Percentiles rank a stretch among this genome's conserved stretches.
Conservation (phyloP, 179 eudicot species). For the Kewa caespitosa region DNA sequence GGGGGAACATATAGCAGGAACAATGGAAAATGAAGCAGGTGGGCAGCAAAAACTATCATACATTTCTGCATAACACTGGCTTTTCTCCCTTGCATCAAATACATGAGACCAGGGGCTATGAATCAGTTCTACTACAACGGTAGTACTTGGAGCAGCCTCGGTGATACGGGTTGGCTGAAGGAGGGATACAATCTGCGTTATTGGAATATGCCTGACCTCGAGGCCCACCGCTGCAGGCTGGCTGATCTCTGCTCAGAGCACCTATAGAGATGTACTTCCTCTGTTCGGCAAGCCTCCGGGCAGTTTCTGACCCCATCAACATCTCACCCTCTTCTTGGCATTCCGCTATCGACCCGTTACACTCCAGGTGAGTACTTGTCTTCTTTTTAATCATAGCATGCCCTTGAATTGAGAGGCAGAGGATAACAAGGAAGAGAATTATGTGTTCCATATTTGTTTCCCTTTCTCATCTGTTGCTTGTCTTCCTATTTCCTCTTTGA, state of each 20-base stretch:
- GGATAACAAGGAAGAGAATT: conserved; percentile 14
- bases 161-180: conserved; percentile 32
- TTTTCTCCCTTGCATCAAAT: no score
- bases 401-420: conserved; percentile 9
- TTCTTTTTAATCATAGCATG: background rate
- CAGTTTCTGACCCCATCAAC: conserved; percentile 28
- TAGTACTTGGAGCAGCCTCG: conserved; percentile 39
- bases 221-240: conserved; percentile 31
- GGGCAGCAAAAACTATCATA: background rate
- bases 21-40: background rate
- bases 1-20: background rate
- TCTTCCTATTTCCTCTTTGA: conserved; percentile 17
- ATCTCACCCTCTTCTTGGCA: conserved; percentile 28
- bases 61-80: background rate
- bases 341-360: conserved; percentile 33
- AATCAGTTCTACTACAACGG: conserved; percentile 22
- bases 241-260: conserved; percentile 35
- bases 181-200: conserved; percentile 27
- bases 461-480: conserved; percentile 8
- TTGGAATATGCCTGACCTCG: conserved; percentile 35
- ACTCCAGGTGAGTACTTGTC: conserved; percentile 4
- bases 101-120: background rate
- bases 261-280: conserved; percentile 33
- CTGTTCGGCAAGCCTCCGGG: conserved; percentile 14
- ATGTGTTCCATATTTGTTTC: conserved; percentile 22